Evolutionary conservation across 2,329 filamentous ascomycete species (phyloP).

Genomic region (Podosphaera leucotricha): DNA sequence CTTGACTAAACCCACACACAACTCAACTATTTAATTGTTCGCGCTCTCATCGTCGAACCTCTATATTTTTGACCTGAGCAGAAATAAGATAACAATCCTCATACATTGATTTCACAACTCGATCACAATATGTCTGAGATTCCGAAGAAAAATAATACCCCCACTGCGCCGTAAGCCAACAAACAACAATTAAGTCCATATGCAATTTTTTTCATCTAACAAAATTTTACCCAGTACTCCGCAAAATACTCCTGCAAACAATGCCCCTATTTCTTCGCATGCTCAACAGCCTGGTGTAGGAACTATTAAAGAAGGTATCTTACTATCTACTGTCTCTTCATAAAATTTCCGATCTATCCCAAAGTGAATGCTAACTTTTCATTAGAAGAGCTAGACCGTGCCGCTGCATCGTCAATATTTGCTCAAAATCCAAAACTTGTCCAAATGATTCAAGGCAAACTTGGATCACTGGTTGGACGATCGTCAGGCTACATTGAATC

Average conservation of each 20-base stretch:
- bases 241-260: conserved; percentile 89
- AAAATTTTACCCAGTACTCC: conserved; percentile 45
- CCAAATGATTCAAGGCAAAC: conserved; percentile 92
- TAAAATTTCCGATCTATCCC: conserved; percentile 7
- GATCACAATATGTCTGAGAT: conserved; percentile 31
- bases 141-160: conserved; percentile 35
- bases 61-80: not conserved
- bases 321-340: conserved; percentile 11
- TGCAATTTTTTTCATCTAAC: conserved; percentile 5
- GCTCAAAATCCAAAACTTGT: conserved; percentile 88
- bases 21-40: not conserved
- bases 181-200: not conserved
- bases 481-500: conserved; percentile 98
- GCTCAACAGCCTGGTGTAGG: conserved; percentile 84
- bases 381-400: conserved; percentile 74
- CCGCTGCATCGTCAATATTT: conserved; percentile 72
- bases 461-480: conserved; percentile 75
- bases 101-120: not conserved
- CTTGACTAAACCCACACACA: not conserved
- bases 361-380: conserved; percentile 5
- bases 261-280: conserved; percentile 92
- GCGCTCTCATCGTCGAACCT: not conserved
- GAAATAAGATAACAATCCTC: not conserved
- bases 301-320: conserved; percentile 91
- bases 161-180: conserved; percentile 36